These are phyloP conservation scores for Bipolaris bicolor DNA, from an alignment of 2,329 filamentous ascomycete species.

Conservation along the genomic window DNA sequence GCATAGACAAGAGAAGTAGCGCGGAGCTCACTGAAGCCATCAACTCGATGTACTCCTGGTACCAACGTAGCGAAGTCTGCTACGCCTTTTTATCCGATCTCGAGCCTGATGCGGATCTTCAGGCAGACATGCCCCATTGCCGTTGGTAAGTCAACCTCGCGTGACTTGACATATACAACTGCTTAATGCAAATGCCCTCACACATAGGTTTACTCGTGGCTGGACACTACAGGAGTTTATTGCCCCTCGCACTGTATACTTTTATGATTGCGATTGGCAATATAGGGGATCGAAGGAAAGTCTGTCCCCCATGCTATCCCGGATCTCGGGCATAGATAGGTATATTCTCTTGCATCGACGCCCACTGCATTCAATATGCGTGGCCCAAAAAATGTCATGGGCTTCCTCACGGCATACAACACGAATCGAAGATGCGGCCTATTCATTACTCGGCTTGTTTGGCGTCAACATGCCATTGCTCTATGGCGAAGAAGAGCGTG, in stretches of 20 bases:
- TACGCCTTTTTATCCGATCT: constrained; percentile 13
- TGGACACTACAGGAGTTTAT: constrained; percentile 6
- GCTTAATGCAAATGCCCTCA: no score
- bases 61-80: constrained; percentile 13
- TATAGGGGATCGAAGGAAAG: neutral
- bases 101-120: neutral
- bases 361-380: neutral
- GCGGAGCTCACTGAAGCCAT: constrained; percentile 19
- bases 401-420: neutral
- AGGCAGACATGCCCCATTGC: neutral
- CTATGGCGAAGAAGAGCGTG: neutral
- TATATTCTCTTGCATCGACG: neutral
- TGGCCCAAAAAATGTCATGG: constrained; percentile 8
- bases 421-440: neutral
- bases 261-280: neutral
- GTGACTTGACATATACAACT: neutral
- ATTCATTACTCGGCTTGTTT: constrained; percentile 2
- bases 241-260: neutral
- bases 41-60: constrained; percentile 22
- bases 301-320: neutral
- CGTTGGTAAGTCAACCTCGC: constrained; percentile 1
- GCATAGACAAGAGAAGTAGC: constrained; percentile 20
- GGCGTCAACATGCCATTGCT: constrained; percentile 1
- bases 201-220: no score
- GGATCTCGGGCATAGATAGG: neutral